These are phyloP conservation scores for Haplosporangium sp. DNA, from an alignment of 371 early-diverging fungal genomes.

Conservation along the genomic window DNA sequence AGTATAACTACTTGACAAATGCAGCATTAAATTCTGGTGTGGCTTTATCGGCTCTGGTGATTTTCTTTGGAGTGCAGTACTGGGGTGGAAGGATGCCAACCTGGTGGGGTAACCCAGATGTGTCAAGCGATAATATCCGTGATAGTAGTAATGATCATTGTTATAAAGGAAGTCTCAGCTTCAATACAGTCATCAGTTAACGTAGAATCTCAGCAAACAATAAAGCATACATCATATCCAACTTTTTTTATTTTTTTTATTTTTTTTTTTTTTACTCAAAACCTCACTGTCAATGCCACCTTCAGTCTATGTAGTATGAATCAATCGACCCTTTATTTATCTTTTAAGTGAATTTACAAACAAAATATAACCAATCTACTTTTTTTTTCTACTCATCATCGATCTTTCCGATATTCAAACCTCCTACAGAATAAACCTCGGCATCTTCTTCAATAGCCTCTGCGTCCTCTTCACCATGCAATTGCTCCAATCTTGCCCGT, in stretches of 20 bases:
- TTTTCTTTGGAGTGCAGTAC: slow-evolving; percentile 59
- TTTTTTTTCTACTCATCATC: slow-evolving; percentile 36
- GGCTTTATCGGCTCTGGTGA: slow-evolving; percentile 61
- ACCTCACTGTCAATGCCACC: no score
- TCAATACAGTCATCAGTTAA: no score
- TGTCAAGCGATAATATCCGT: not conserved
- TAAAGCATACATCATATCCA: no score
- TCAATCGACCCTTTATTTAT: no score
- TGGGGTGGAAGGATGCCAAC: slow-evolving; percentile 15
- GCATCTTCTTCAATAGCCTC: slow-evolving; percentile 60
- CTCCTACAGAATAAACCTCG: slow-evolving; percentile 59
- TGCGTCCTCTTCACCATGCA: slow-evolving; percentile 57
- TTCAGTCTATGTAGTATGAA: no score
- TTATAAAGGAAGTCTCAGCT: not conserved
- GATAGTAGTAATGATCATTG: not conserved
- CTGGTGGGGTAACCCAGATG: slow-evolving; percentile 42
- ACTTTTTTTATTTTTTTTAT: no score
- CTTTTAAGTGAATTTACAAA: not conserved
- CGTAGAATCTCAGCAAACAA: no score
- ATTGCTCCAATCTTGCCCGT: slow-evolving; percentile 42
- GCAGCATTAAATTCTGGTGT: slow-evolving; percentile 80
- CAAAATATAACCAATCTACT: not conserved
- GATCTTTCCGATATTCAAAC: slow-evolving; percentile 28
- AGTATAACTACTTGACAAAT: slow-evolving; percentile 80
- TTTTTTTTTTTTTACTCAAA: no score